These are phyloP conservation scores for Phytophthora podocarpi DNA, from an alignment of 352 stramenopile genomes.

Conservation along the genomic window DNA sequence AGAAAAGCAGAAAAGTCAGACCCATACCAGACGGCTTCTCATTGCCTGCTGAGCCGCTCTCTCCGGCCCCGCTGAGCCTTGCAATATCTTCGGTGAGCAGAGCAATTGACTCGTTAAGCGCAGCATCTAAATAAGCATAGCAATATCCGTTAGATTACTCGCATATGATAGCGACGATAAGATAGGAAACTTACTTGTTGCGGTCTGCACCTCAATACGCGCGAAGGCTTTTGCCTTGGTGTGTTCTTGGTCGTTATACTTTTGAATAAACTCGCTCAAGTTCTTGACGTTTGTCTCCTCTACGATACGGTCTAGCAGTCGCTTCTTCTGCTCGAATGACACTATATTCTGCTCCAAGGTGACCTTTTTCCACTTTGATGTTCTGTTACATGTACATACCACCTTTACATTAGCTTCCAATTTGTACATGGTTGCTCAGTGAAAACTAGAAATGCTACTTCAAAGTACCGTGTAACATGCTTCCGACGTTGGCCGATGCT, in stretches of 20 bases:
- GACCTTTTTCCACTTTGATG: conserved; percentile 52
- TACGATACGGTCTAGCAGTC: conserved; percentile 61
- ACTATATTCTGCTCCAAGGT: conserved; percentile 68
- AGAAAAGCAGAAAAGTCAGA: background rate
- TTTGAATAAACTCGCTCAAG: conserved; percentile 66
- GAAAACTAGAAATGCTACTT: too few species aligned
- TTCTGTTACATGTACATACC: conserved; percentile 16
- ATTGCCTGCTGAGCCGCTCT: conserved; percentile 36
- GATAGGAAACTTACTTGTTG: conserved; percentile 36
- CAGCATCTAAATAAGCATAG: conserved; percentile 36
- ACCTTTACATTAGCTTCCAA: background rate
- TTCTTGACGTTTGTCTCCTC: conserved; percentile 53
- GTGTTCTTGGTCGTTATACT: conserved; percentile 67
- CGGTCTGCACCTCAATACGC: conserved; percentile 57
- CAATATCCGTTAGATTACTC: background rate
- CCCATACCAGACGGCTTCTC: conserved; percentile 50
- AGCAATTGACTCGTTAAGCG: conserved; percentile 49
- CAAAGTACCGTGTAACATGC: conserved; percentile 8
- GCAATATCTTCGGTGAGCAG: conserved; percentile 66
- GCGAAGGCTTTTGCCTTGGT: conserved; percentile 56
- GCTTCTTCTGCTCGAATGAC: conserved; percentile 76
- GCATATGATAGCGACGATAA: background rate
- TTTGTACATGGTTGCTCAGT: background rate
- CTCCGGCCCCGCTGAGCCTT: conserved; percentile 49
- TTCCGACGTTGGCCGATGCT: conserved; percentile 51